Evolutionary conservation across 495 filamentous ascomycete species (phyloP), one percentile per base, ranked within the genome.

Genomic region (Hypoxylon subgilvum): DNA sequence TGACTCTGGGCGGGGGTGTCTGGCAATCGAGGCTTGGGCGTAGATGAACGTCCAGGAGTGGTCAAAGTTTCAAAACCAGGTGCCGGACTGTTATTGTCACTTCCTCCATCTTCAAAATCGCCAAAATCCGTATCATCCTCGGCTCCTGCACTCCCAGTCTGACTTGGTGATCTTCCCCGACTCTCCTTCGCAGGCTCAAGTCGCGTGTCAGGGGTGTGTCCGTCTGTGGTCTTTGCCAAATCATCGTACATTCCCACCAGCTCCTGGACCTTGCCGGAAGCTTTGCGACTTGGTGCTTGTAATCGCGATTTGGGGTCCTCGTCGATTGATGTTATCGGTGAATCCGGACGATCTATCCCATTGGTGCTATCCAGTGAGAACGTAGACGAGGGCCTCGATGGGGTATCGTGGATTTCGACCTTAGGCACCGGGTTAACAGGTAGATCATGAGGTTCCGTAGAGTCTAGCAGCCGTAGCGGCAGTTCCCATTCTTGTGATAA

Each of bases 281-380:
- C 55, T 31, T 69, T 69, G 17, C 66, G 63, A 23, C 61, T 43
- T 12, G 46, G 49, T 0, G 66, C 48, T 3, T 65, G 59, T 12
- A 70, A 57, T 1, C 68, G 70, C 18, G 48, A 46, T 30, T 58
- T 72, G 6, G 70, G 67, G 14, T 80, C 80, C 18, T 83, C 80
- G 45, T 83, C 80, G 30, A 81, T 69, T n/a, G 79, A 79, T 1
- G 79, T 81, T n/a, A 79, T 70, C 5, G 80, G 80, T 0, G 79
- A 83, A 23, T 81, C 78, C 54, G 74, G 72, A 1, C 57, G 63
- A 0, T 69, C 70, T 19, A 69, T 63, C 18, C 70, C 70, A 25
- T 67, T 69, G 27, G 72, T 72, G 25, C 74, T 81, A 13, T 73
- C 69, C 8, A 74, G 64, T 4, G 71, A 75, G 6, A 67, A 76